Base-by-base conservation (phyloP, 2,329 filamentous ascomycete species). In the Alternaria sp. region DNA sequence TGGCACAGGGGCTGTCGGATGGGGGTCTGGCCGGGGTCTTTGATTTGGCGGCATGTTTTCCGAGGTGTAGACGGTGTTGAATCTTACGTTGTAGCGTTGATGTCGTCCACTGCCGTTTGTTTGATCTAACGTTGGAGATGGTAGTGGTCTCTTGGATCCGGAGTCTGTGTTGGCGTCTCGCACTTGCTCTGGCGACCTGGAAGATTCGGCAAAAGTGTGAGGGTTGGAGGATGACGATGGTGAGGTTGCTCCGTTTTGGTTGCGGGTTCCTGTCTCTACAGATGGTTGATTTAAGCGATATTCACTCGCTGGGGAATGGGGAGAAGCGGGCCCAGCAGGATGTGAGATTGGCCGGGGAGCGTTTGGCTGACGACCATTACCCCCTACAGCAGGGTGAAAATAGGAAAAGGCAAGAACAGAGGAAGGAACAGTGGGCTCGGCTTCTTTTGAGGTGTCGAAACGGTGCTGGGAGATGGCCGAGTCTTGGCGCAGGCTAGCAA, bases 71-170 rank as follows among this genome's bases (percentile, higher is more conserved):
- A 69, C 67, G 11, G 65, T 67, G 32, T 66, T 68, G 41, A 72
- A 72, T 38, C 69, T 66, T 22, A 72, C 69, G 68, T 72, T 72
- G 65, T 69, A 72, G 41, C 69, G 69, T 48, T 69, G 66, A 44
- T 69, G 67, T 30, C 68, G 68, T 16, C 46, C 54, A 20, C 32
- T 52, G n/a, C 46, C 27, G 66, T 64, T 44, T 62, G 54, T 43
- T 62, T 64, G 59, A 16, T 59, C 56, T 38, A 60, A 34, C 50
- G 64, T 32, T 32, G 62, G 34, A 34, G 67, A 60, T 2, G 61
- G 54, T 8, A 60, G 51, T 10, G 55, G 48, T 44, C 53, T 61
- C 38, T 59, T 65, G 18, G 44, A n/a, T 48, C 40, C 49, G 14
- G 60, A 5, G 14, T 67, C 64, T 27, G 52, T 4, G n/a, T 57